Conservation (phyloP, 106 monocot species). For the Chionographis japonica region DNA sequence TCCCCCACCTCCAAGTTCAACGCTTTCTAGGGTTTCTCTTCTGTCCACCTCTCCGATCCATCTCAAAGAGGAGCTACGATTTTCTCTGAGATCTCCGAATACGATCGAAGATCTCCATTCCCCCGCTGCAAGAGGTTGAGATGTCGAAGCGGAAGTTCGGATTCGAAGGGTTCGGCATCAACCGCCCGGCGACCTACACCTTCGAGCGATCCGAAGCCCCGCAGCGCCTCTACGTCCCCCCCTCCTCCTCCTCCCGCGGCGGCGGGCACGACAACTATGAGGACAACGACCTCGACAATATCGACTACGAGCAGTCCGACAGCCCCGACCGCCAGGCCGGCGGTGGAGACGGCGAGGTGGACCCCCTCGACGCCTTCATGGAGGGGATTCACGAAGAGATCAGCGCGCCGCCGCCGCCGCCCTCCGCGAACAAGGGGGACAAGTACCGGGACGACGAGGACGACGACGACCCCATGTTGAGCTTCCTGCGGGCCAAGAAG, state of each 20-base stretch:
- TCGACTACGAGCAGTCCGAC: constrained; percentile 56
- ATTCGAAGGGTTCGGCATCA: constrained; percentile 91
- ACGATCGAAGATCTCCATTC: too few species aligned
- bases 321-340: neutral
- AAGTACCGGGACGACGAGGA: constrained; percentile 52
- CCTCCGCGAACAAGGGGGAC: constrained; percentile 21
- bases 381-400: constrained; percentile 85
- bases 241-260: constrained; percentile 31
- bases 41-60: too few species aligned
- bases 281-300: constrained; percentile 79
- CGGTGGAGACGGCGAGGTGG: constrained; percentile 40
- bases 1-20: too few species aligned
- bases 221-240: constrained; percentile 77
- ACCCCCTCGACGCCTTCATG: constrained; percentile 98
- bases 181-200: constrained; percentile 72
- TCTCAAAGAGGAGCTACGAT: too few species aligned
- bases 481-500: constrained; percentile 89
- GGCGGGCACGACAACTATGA: constrained; percentile 38
- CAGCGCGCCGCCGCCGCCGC: constrained; percentile 35
- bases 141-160: constrained; percentile 99
- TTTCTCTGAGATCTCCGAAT: too few species aligned
- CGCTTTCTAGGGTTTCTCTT: too few species aligned
- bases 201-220: constrained; percentile 72
- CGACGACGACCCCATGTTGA: constrained; percentile 88
- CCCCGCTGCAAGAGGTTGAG: too few species aligned